Percentiles rank a stretch among this genome's conserved stretches.
Evolutionary conservation across 2,329 filamentous ascomycete species (phyloP).

Genomic region (Aspergillus tubingensis): DNA sequence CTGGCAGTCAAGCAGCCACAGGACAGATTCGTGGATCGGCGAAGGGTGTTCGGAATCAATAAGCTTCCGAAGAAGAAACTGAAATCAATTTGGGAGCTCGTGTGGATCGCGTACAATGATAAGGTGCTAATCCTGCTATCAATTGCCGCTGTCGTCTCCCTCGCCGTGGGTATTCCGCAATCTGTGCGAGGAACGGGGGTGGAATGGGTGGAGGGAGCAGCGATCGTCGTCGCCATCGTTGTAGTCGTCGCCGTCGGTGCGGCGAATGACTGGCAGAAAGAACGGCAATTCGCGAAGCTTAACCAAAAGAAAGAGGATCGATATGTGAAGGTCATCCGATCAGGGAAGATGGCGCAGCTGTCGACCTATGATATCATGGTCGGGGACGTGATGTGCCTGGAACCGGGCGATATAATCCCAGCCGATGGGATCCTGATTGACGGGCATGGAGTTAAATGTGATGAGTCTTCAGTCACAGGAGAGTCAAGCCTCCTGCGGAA

Average conservation of each 20-base stretch:
- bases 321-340: slow-evolving; percentile 73
- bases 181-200: slow-evolving; percentile 63
- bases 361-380: slow-evolving; percentile 71
- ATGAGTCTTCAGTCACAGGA: slow-evolving; percentile 75
- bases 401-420: slow-evolving; percentile 71
- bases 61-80: slow-evolving; percentile 67
- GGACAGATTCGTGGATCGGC: slow-evolving; percentile 60
- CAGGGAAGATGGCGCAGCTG: slow-evolving; percentile 68
- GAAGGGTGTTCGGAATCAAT: slow-evolving; percentile 70
- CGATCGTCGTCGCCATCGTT: slow-evolving; percentile 73
- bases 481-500: slow-evolving; percentile 75
- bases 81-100: slow-evolving; percentile 68
- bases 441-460: slow-evolving; percentile 67
- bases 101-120: slow-evolving; percentile 81
- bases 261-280: slow-evolving; percentile 81
- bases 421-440: slow-evolving; percentile 71
- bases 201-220: slow-evolving; percentile 81
- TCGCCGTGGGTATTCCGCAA: slow-evolving; percentile 74
- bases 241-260: slow-evolving; percentile 76
- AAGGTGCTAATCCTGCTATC: slow-evolving; percentile 74
- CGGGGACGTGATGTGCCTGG: slow-evolving; percentile 71
- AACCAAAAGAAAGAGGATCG: slow-evolving; percentile 79
- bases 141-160: slow-evolving; percentile 70
- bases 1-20: too few species aligned
- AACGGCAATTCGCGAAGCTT: slow-evolving; percentile 76